A percentile compares a stretch with the other conserved stretches of the same genome.
phyloP scores from a whole-genome alignment of 2,329 filamentous ascomycete genomes.

The Nannizzia gypsea region DNA sequence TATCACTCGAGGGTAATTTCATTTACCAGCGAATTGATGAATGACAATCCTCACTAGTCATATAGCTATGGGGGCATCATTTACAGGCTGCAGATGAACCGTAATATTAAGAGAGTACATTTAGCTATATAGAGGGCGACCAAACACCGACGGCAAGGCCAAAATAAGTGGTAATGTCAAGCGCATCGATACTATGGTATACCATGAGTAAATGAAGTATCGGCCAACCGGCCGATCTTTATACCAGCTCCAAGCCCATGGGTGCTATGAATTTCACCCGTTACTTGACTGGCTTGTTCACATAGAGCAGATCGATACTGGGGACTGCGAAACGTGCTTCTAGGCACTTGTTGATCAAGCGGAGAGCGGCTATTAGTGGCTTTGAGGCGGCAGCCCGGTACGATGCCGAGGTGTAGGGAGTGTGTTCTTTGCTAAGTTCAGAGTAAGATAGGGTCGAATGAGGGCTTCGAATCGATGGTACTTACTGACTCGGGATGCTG shows the following conservation, averaged over 20 bases:
- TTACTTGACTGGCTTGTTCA: not conserved
- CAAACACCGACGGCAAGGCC: not conserved
- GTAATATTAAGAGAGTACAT: not conserved
- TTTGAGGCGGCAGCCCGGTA: slow-evolving; percentile 11
- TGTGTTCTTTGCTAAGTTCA: slow-evolving; percentile 8
- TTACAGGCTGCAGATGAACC: not conserved
- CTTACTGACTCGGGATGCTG: slow-evolving; percentile 19
- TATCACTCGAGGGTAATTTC: too few relatives aligned
- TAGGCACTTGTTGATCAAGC: not conserved
- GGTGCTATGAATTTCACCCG: not conserved
- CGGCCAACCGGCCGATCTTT: slow-evolving; percentile 13
- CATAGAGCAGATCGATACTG: not conserved
- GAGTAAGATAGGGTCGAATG: not conserved
- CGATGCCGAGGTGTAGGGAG: slow-evolving; percentile 13
- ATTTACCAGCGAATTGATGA: too few relatives aligned
- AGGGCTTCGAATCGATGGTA: not conserved
- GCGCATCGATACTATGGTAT: not conserved
- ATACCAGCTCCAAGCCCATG: slow-evolving; percentile 14
- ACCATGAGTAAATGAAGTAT: not conserved
- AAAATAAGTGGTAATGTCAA: not conserved
- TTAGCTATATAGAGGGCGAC: not conserved
- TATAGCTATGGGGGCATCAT: too few relatives aligned
- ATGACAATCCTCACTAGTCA: too few relatives aligned
- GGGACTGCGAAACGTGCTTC: slow-evolving; percentile 1
- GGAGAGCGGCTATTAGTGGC: not conserved